phyloP scores from a whole-genome alignment of 1,139 yeast species.

The Blastobotrys indianensis region DNA sequence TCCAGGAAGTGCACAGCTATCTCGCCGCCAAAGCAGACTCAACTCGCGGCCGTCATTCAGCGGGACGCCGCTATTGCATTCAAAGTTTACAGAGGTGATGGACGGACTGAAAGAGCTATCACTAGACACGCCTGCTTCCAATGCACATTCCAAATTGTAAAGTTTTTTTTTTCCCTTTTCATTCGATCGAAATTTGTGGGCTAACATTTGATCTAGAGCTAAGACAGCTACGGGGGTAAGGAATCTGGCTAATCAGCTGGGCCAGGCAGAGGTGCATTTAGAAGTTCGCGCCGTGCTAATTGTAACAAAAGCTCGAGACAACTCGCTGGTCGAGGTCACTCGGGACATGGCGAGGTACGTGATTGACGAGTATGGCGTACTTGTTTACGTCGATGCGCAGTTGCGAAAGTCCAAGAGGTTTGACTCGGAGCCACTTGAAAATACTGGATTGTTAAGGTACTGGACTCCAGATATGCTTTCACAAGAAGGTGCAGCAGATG shows the following conservation, averaged over 20 bases:
- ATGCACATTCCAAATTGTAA: conserved; percentile 13
- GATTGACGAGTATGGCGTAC: conserved; percentile 41
- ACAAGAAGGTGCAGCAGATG: conserved; percentile 43
- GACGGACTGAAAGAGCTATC: conserved; percentile 25
- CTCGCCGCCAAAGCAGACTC: background rate
- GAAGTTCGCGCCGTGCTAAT: conserved; percentile 67
- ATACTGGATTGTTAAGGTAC: conserved; percentile 43
- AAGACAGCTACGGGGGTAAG: conserved; percentile 86
- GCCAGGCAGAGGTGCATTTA: conserved; percentile 66
- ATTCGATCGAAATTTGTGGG: background rate
- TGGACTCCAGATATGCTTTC: conserved; percentile 62
- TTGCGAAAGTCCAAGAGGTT: conserved; percentile 58
- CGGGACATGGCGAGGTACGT: conserved; percentile 78
- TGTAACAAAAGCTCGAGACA: conserved; percentile 82
- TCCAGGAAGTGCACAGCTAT: too few species aligned
- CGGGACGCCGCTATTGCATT: conserved; percentile 20
- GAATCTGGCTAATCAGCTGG: conserved; percentile 66
- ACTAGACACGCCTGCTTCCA: conserved; percentile 17
- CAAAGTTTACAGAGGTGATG: conserved; percentile 24
- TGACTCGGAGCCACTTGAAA: conserved; percentile 39
- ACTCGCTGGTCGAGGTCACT: conserved; percentile 65
- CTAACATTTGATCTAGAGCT: conserved; percentile 27
- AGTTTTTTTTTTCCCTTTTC: too few species aligned
- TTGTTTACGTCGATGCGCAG: conserved; percentile 66
- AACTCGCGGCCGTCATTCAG: conserved; percentile 8